Percentiles rank a stretch among this genome's conserved stretches.
These are phyloP conservation scores for Stagonosporopsis chrysanthemi DNA, from an alignment of 2,329 filamentous ascomycete genomes.

Conservation along the genomic window DNA sequence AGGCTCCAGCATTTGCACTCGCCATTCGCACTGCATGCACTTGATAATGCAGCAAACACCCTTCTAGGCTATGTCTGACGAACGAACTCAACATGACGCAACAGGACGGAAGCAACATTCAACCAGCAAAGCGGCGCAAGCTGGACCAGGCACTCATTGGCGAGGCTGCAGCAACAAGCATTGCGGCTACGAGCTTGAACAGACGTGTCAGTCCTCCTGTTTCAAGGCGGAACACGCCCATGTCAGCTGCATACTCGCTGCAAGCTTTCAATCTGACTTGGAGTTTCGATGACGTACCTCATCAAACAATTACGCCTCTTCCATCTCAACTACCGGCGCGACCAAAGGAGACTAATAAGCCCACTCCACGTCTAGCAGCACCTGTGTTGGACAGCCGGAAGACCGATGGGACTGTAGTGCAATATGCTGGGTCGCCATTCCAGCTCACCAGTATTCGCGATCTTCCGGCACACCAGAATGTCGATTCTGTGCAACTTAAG, in stretches of 20 bases:
- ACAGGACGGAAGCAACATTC: conserved; percentile 11
- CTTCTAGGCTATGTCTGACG: background rate
- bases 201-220: conserved; percentile 42
- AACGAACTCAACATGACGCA: conserved; percentile 15
- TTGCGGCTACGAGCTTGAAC: conserved; percentile 2
- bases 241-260: background rate
- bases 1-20: background rate
- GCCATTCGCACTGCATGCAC: background rate
- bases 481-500: conserved; percentile 68
- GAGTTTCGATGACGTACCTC: conserved; percentile 28
- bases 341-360: background rate
- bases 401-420: no score
- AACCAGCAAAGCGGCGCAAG: conserved; percentile 40
- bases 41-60: background rate
- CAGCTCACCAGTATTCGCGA: conserved; percentile 74
- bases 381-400: background rate
- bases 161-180: conserved; percentile 3
- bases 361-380: background rate
- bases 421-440: conserved; percentile 68
- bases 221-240: conserved; percentile 21
- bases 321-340: background rate
- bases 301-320: conserved; percentile 13
- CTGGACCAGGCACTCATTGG: conserved; percentile 11
- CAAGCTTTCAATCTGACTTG: conserved; percentile 17
- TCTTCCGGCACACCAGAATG: conserved; percentile 66